A percentile compares a stretch with the other conserved stretches of the same genome.
phyloP scores from a whole-genome alignment of 208 protist species.

The Trypanosoma congolense region DNA sequence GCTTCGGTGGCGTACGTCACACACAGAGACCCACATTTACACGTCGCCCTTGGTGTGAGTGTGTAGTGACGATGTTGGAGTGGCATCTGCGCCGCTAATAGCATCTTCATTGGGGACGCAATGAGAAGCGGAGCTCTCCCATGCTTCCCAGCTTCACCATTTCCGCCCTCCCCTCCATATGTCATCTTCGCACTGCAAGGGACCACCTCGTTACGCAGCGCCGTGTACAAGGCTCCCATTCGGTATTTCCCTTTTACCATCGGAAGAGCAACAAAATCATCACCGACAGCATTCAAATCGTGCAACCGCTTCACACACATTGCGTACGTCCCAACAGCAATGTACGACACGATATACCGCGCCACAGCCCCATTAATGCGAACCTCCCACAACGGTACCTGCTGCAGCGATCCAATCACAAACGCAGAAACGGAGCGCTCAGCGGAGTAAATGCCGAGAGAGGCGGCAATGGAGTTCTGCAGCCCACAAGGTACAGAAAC shows the following conservation, averaged over 20 bases:
- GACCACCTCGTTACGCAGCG: constrained; percentile 24
- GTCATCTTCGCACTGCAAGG: constrained; percentile 28
- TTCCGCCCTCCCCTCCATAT: neutral
- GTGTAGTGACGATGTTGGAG: constrained; percentile 63
- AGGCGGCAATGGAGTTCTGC: constrained; percentile 74
- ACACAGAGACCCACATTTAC: constrained; percentile 32
- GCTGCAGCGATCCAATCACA: constrained; percentile 42
- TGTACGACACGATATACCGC: constrained; percentile 67
- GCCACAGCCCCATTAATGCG: constrained; percentile 25
- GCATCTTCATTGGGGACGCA: constrained; percentile 31
- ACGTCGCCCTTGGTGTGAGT: constrained; percentile 57
- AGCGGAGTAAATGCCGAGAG: constrained; percentile 54
- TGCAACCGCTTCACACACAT: constrained; percentile 43
- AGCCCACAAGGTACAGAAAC: constrained; percentile 63
- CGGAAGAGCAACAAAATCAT: constrained; percentile 59
- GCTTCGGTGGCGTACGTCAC: constrained; percentile 50
- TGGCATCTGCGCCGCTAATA: constrained; percentile 73
- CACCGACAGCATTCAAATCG: constrained; percentile 34
- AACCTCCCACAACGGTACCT: constrained; percentile 70
- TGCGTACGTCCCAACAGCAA: constrained; percentile 57
- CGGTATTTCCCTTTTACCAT: constrained; percentile 29
- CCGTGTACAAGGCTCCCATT: constrained; percentile 49
- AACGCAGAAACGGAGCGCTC: constrained; percentile 62
- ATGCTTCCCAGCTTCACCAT: neutral
- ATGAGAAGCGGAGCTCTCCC: constrained; percentile 3